Evolutionary conservation across 805 yeast genomes (phyloP), one percentile per base, ranked within the genome.

Genomic region (Gaillardinia entomophila): DNA sequence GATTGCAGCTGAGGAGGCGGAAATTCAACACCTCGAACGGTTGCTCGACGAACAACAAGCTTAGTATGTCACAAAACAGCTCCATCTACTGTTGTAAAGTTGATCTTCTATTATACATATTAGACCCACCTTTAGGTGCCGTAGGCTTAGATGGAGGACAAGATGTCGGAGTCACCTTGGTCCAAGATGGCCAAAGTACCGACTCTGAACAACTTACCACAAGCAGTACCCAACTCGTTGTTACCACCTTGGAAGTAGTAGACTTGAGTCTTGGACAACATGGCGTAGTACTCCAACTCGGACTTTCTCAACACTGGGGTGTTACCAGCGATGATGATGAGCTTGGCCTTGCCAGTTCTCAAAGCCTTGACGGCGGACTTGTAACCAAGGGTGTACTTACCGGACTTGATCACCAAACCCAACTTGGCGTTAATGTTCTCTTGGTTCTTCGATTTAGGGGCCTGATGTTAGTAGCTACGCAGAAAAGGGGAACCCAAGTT

Each of bases 181-280:
- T 92, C 98, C 62, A 90, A 76, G 60, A 92, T 71, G 62, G 97
- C 77, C 62, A 92, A 76, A 63, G 89, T 90, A 79, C 97, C 97
- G 59, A 92, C 97, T 79, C 97, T 87, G 96, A 92, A 92, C 65
- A 92, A 87, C 75, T 86, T 90, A 89, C 99, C 99, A 77, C 96
- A 90, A 58, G 96, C 96, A 60, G 99, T 92, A 79, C 97, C 97
- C 66, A 90, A 86, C 78, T 90, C 97, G 77, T 90, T 90, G 96
- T 90, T 90, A 73, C 96, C 95, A 79, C 97, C 97, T 75, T 82
- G 92, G 95, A 89, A 92, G 89, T 89, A 94, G 92, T 90, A 89
- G 52, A 81, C 82, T 64, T 78, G 79, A 68, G 96, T 85, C 86
- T 89, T 90, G 69, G 97, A 84, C 71, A 92, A 83, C 98, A 92